Evolutionary conservation across 163 green algal species (phyloP), one percentile per base, ranked within the genome.

Genomic region (Smithsoniella earleae): DNA sequence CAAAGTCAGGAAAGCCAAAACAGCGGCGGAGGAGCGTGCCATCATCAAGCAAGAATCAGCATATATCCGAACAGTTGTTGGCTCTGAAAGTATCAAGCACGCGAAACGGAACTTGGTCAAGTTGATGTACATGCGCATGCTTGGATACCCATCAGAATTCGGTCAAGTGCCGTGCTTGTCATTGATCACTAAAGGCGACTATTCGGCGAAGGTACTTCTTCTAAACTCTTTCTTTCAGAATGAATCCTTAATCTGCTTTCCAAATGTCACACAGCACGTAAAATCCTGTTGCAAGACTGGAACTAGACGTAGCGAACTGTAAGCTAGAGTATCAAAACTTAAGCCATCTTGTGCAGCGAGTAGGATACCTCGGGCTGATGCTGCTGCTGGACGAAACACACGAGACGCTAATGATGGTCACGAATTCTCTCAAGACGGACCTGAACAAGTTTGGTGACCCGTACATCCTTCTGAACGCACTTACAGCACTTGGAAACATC

Each of bases 101-200:
- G 25, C 88, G 37, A 89, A 93, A 78, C 85, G 94, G 30, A 98
- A 97, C 80, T 89, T 98, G 5, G 92, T 94, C 54, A 99, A 99
- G 86, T 89, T 99, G 16, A 96, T 99, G 93, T 99, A 96, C 78
- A 96, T 98, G 33, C 95, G 98, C 83, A 99, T 99, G 93, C 87
- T 99, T 62, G 95, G 95, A 16, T 98, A 99, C 74, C 91, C 94
- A 8, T 97, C 94, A 6, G 95, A 99, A 77, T 99, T 98, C 80
- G 95, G 95, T 1, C 95, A 99, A 84, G 98, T 99, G 93, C 95
- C 98, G 82, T 97, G 91, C 20, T 81, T 99, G 20, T 97, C 97
- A 80, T 84, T 98, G 1, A 96, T 96, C 43, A 90, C 92, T 43
- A 85, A 82, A 28, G 80, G 74, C 27, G 84, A 83, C 30, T 98